These are phyloP conservation scores for Calonectria pteridis DNA, from an alignment of 2,329 filamentous ascomycete genomes.

Conservation along the genomic window DNA sequence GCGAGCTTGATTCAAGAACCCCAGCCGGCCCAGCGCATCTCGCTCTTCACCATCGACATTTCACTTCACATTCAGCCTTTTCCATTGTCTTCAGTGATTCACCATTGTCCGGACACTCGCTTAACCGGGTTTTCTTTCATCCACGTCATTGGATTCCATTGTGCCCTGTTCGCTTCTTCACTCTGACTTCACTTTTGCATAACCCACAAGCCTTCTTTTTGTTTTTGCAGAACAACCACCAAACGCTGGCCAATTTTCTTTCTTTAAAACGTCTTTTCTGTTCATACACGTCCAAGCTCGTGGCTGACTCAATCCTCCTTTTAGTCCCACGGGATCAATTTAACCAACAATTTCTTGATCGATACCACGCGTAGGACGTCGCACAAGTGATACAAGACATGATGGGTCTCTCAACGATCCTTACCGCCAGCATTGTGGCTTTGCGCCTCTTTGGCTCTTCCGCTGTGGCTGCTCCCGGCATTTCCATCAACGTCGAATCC, in stretches of 20 bases:
- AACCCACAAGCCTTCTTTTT: not conserved
- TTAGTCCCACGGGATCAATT: conserved; percentile 30
- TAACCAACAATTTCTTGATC: conserved; percentile 25
- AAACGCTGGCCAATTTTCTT: not conserved
- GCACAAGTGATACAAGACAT: conserved; percentile 55
- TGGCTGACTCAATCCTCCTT: not conserved
- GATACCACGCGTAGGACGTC: conserved; percentile 28
- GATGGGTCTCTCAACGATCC: conserved; percentile 60
- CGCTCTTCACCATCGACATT: conserved; percentile 7
- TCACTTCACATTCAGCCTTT: not conserved
- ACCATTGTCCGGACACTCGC: not conserved
- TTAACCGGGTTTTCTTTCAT: not conserved
- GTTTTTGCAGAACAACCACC: not conserved
- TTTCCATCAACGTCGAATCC: conserved; percentile 6
- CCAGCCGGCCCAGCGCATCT: conserved; percentile 11
- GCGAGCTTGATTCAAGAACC: not conserved
- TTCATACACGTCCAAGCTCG: not conserved
- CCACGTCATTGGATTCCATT: conserved; percentile 1
- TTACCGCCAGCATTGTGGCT: conserved; percentile 58
- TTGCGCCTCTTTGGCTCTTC: conserved; percentile 55
- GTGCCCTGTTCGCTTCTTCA: not conserved
- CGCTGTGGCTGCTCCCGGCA: conserved; percentile 49
- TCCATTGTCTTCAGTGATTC: conserved; percentile 21
- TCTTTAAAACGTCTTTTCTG: not conserved
- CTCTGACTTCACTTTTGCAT: not conserved